Percentiles rank a stretch among this genome's conserved stretches.
Conservation (phyloP, 2,329 filamentous ascomycete genomes). For the Pseudonectria foliicola region DNA sequence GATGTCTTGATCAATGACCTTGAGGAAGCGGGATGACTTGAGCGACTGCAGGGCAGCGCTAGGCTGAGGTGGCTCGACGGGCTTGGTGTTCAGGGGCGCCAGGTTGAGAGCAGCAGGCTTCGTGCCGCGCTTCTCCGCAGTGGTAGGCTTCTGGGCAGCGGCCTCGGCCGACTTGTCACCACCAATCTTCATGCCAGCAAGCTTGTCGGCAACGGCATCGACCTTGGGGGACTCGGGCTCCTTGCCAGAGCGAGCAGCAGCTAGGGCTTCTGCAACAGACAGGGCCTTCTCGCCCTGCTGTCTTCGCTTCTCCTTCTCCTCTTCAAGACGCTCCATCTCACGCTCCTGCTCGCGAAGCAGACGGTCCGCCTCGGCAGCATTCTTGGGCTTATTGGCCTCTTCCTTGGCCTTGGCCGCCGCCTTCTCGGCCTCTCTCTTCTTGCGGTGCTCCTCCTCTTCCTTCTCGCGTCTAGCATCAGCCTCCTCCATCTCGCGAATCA, state of each 20-base stretch:
- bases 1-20: slow-evolving; percentile 66
- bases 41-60: slow-evolving; percentile 90
- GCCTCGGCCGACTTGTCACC: slow-evolving; percentile 37
- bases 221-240: slow-evolving; percentile 31
- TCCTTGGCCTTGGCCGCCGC: slow-evolving; percentile 44
- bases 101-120: slow-evolving; percentile 90
- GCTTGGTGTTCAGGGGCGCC: slow-evolving; percentile 70
- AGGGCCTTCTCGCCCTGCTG: slow-evolving; percentile 40
- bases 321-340: slow-evolving; percentile 66
- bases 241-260: slow-evolving; percentile 34
- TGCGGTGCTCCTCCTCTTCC: slow-evolving; percentile 38
- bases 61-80: slow-evolving; percentile 84
- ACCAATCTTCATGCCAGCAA: slow-evolving; percentile 43
- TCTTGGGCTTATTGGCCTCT: slow-evolving; percentile 34
- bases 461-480: slow-evolving; percentile 44
- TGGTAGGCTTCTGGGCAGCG: slow-evolving; percentile 41
- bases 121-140: slow-evolving; percentile 53
- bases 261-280: slow-evolving; percentile 46
- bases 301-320: slow-evolving; percentile 57
- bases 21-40: slow-evolving; percentile 83
- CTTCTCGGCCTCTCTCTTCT: slow-evolving; percentile 40
- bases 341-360: slow-evolving; percentile 66
- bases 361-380: slow-evolving; percentile 51
- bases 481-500: slow-evolving; percentile 57
- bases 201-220: slow-evolving; percentile 39